A percentile compares a stretch with the other conserved stretches of the same genome.
Evolutionary conservation across 2,329 filamentous ascomycete genomes (phyloP).

Genomic region (Colletotrichum destructivum): DNA sequence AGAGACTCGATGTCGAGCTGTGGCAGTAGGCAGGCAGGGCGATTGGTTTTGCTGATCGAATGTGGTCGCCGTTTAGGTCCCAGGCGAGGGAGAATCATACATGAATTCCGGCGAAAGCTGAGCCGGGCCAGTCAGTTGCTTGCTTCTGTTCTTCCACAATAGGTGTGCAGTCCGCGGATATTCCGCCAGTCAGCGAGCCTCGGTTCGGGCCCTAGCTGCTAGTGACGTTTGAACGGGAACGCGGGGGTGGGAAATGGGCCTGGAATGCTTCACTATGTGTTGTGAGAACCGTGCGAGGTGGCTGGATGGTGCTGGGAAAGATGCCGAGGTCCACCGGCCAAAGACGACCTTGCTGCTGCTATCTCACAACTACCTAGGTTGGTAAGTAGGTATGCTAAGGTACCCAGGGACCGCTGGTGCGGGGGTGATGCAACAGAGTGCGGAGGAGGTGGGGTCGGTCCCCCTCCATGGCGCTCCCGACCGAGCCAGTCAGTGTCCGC

Average conservation of each 20-base stretch:
- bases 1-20: not conserved
- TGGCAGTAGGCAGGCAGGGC: no score
- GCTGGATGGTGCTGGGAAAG: constrained; percentile 11
- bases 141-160: not conserved
- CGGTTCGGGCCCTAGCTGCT: constrained; percentile 8
- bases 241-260: not conserved
- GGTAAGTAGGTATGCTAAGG: no score
- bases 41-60: not conserved
- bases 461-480: constrained; percentile 30
- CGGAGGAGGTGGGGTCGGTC: constrained; percentile 20
- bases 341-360: not conserved
- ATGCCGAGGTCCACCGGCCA: constrained; percentile 43
- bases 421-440: constrained; percentile 11
- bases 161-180: not conserved
- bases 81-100: not conserved
- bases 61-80: constrained; percentile 1
- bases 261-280: constrained; percentile 6
- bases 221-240: not conserved
- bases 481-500: constrained; percentile 18
- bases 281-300: not conserved
- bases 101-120: not conserved
- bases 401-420: not conserved
- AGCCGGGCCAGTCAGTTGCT: not conserved
- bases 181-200: not conserved
- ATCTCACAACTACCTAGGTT: no score